Evolutionary conservation across 192 early-diverging fungal genomes (phyloP).

Genomic region (Coemansia sp.): DNA sequence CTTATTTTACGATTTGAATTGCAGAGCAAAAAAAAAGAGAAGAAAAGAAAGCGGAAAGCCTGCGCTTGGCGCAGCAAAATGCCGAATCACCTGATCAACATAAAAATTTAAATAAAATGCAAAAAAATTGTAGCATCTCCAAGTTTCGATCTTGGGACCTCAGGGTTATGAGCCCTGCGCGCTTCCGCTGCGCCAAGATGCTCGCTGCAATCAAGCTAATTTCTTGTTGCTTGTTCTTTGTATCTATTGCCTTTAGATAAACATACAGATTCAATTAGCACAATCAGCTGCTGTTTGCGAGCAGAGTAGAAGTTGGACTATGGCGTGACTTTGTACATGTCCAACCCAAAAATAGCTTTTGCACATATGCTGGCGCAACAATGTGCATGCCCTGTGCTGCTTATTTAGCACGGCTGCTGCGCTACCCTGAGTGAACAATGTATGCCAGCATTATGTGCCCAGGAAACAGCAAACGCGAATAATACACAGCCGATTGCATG

Average conservation of each 20-base stretch:
- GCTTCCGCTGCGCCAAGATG: conserved; percentile 82
- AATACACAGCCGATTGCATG: no score
- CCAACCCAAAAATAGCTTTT: no score
- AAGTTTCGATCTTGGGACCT: conserved; percentile 82
- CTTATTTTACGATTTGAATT: neutral
- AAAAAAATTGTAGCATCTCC: conserved; percentile 56
- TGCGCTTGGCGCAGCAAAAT: neutral
- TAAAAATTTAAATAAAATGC: neutral
- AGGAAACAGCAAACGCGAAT: no score
- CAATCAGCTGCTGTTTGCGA: neutral
- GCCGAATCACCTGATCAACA: neutral
- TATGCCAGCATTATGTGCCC: no score
- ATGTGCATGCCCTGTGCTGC: no score
- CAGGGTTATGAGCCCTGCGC: conserved; percentile 86
- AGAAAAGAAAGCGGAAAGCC: conserved; percentile 2
- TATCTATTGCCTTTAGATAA: neutral
- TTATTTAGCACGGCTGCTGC: no score
- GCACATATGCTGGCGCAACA: no score
- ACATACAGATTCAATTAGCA: neutral
- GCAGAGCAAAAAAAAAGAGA: conserved; percentile 3
- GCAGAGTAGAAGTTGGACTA: no score
- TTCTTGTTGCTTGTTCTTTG: neutral
- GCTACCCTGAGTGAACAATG: no score
- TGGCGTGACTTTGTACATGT: no score
- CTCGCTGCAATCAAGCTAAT: conserved; percentile 27